Evolutionary conservation across 2,329 filamentous ascomycete genomes (phyloP).

Genomic region (Monilinia polystroma): DNA sequence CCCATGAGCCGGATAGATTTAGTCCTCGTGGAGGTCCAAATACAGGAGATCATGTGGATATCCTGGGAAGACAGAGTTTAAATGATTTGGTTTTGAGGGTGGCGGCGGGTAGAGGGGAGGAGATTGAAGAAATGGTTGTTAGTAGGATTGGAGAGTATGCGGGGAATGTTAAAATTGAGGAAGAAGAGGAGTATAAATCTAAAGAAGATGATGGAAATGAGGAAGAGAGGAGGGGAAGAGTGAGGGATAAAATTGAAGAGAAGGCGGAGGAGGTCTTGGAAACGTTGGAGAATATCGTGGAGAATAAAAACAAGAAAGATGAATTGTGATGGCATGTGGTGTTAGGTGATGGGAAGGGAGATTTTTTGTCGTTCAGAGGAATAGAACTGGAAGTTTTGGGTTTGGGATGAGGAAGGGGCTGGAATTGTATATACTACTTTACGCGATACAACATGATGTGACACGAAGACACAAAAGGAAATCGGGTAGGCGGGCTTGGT

Average conservation of each 20-base stretch:
- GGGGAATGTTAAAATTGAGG: slow-evolving; percentile 70
- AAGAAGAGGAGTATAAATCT: slow-evolving; percentile 33
- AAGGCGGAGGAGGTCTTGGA: neutral
- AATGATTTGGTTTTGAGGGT: slow-evolving; percentile 89
- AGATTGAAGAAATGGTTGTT: slow-evolving; percentile 73
- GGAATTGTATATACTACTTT: neutral
- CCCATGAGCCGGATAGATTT: slow-evolving; percentile 90
- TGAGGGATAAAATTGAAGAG: neutral
- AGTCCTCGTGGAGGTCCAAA: slow-evolving; percentile 72
- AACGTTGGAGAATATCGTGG: neutral
- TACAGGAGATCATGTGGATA: slow-evolving; percentile 92
- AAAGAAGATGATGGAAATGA: slow-evolving; percentile 51
- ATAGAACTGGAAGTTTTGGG: neutral
- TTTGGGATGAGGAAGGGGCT: neutral
- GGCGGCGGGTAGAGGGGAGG: slow-evolving; percentile 78
- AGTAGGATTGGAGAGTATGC: slow-evolving; percentile 83
- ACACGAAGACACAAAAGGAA: neutral
- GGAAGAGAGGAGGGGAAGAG: neutral
- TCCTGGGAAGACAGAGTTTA: slow-evolving; percentile 80
- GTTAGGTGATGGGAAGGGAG: neutral
- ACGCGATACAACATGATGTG: neutral
- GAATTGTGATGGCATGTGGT: neutral
- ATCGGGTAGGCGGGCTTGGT: too few species aligned
- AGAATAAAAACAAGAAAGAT: neutral
- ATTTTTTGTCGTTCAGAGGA: neutral